Evolutionary conservation across 1,139 yeast genomes (phyloP).

Genomic region (Pneumocystis canis): DNA sequence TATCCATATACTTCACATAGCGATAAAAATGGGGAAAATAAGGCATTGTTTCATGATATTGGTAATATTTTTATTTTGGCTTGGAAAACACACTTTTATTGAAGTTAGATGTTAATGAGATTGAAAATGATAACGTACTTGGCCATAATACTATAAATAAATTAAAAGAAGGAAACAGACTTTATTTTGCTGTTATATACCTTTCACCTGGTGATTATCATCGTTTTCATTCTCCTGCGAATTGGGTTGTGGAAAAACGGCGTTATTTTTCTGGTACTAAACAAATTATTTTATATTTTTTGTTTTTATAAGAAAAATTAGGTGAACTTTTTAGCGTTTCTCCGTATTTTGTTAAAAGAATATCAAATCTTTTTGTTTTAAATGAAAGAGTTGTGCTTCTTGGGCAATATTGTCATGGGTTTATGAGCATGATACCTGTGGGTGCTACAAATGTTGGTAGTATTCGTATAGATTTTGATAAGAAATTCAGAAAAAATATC

Average conservation of each 20-base stretch:
- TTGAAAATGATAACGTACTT: slow-evolving; percentile 12
- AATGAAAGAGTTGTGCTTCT: slow-evolving; percentile 91
- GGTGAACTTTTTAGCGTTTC: slow-evolving; percentile 81
- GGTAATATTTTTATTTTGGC: background rate
- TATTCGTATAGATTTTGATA: slow-evolving; percentile 80
- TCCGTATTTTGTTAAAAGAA: slow-evolving; percentile 81
- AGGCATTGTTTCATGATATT: slow-evolving; percentile 9
- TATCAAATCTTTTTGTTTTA: slow-evolving; percentile 74
- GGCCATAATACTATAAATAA: slow-evolving; percentile 5
- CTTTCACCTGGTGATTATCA: slow-evolving; percentile 98
- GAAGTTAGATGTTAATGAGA: slow-evolving; percentile 10
- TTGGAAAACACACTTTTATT: slow-evolving; percentile 3
- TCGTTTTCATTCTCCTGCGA: slow-evolving; percentile 88
- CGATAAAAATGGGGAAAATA: slow-evolving; percentile 32
- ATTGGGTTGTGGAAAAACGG: slow-evolving; percentile 88
- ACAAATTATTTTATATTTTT: background rate
- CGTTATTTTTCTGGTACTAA: slow-evolving; percentile 74
- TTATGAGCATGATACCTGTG: slow-evolving; percentile 96
- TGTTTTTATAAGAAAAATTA: background rate
- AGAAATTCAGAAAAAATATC: slow-evolving; percentile 66
- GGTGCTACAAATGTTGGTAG: slow-evolving; percentile 99
- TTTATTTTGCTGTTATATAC: slow-evolving; percentile 82
- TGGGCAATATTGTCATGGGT: slow-evolving; percentile 95
- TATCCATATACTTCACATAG: slow-evolving; percentile 56
- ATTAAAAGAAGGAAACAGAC: slow-evolving; percentile 35